A percentile compares a stretch with the other conserved stretches of the same genome.
Evolutionary conservation across 768 basidiomycete species (phyloP).

Genomic region (Auricularia auricula-judae): DNA sequence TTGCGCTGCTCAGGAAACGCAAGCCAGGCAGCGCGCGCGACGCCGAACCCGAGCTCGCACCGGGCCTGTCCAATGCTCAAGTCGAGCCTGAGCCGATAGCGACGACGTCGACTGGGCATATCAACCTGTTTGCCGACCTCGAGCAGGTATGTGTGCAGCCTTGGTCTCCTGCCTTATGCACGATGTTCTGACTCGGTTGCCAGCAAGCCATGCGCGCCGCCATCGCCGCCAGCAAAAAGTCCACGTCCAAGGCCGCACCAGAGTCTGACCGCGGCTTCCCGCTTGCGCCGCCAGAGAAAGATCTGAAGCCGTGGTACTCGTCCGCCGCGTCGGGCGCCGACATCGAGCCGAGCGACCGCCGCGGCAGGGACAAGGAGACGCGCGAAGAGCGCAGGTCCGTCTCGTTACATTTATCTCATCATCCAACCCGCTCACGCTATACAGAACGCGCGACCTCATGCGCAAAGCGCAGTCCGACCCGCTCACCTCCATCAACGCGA

Average conservation of each 20-base stretch:
- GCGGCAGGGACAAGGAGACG: conserved; percentile 11
- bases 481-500: conserved; percentile 59
- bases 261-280: conserved; percentile 53
- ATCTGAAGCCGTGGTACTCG: conserved; percentile 74
- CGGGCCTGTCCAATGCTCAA: background rate
- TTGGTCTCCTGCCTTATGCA: too few relatives aligned
- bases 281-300: conserved; percentile 63
- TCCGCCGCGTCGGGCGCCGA: background rate
- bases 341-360: conserved; percentile 11
- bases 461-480: conserved; percentile 61
- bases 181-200: too few relatives aligned
- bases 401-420: too few relatives aligned
- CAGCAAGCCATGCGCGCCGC: conserved; percentile 37
- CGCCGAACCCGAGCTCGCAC: conserved; percentile 5
- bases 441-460: conserved; percentile 50
- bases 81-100: conserved; percentile 6
- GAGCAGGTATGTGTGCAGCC: conserved; percentile 34
- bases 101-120: conserved; percentile 39
- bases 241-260: conserved; percentile 18
- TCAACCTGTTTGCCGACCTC: conserved; percentile 78
- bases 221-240: conserved; percentile 39
- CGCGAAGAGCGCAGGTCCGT: conserved; percentile 18
- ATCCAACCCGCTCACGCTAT: conserved; percentile 9
- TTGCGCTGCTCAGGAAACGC: conserved; percentile 50
- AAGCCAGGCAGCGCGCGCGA: conserved; percentile 32